Evolutionary conservation across 495 filamentous ascomycete genomes (phyloP).

Genomic region (Penicillium ochrochloron): DNA sequence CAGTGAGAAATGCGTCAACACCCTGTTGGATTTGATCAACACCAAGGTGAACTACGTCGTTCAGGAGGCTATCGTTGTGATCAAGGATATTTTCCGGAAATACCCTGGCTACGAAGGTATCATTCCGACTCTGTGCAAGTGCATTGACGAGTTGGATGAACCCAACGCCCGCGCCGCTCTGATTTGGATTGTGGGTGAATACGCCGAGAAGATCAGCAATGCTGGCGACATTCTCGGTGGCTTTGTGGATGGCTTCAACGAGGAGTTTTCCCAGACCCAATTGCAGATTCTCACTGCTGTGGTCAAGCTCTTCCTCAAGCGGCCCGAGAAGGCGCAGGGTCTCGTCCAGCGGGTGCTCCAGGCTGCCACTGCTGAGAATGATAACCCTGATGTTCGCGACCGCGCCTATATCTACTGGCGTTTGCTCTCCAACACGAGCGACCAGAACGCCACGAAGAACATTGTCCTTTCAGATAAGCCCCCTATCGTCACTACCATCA

Average conservation of each 20-base stretch:
- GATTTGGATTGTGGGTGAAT: constrained; percentile 99
- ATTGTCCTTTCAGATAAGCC: constrained; percentile 95
- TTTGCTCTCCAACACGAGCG: constrained; percentile 79
- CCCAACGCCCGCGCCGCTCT: constrained; percentile 88
- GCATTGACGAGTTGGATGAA: constrained; percentile 96
- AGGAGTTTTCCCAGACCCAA: constrained; percentile 93
- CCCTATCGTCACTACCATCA: constrained; percentile 90
- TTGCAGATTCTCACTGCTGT: constrained; percentile 95
- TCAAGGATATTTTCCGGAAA: constrained; percentile 97
- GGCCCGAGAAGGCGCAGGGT: constrained; percentile 88
- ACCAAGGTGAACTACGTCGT: constrained; percentile 99
- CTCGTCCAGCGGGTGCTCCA: constrained; percentile 94
- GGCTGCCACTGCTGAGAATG: constrained; percentile 87
- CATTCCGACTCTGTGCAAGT: constrained; percentile 93
- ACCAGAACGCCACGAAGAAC: constrained; percentile 82
- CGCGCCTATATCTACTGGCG: constrained; percentile 99
- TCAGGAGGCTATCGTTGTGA: constrained; percentile 96
- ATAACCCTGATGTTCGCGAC: constrained; percentile 96
- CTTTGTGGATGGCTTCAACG: constrained; percentile 90
- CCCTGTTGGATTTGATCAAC: constrained; percentile 88
- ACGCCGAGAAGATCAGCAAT: constrained; percentile 98
- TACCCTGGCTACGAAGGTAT: constrained; percentile 98
- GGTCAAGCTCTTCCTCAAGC: constrained; percentile 96
- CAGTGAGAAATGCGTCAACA: constrained; percentile 93
- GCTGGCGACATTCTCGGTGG: constrained; percentile 85